These are phyloP conservation scores for Aegilops longissima DNA, from an alignment of 176 grass and related monocot species.

Conservation along the genomic window DNA sequence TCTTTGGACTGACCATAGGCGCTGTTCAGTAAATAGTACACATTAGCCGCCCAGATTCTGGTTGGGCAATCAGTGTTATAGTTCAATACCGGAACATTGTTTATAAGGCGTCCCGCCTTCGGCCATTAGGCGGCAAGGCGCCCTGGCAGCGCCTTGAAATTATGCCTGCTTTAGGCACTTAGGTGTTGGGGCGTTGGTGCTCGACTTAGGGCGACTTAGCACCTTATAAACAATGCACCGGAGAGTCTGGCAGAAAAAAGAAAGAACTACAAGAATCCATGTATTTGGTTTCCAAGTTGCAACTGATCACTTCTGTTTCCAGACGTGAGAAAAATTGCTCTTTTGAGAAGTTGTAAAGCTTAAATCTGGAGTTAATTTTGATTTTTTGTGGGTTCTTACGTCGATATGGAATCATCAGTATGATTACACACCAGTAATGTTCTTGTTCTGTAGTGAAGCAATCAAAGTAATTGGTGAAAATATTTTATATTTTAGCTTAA, in stretches of 20 bases:
- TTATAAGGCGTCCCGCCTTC: no score
- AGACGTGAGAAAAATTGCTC: not conserved
- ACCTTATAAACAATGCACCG: not conserved
- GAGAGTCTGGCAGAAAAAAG: not conserved
- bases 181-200: no score
- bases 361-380: not conserved
- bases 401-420: not conserved
- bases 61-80: constrained; percentile 7
- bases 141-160: no score
- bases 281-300: not conserved
- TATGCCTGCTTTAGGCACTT: no score
- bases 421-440: not conserved
- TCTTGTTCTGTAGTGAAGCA: not conserved
- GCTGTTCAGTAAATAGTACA: not conserved
- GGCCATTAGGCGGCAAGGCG: no score
- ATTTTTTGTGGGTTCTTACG: not conserved
- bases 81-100: no score
- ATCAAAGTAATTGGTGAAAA: not conserved
- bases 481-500: not conserved
- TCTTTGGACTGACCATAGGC: not conserved
- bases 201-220: no score
- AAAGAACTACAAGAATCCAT: not conserved
- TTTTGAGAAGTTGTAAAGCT: not conserved
- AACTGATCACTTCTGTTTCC: not conserved
- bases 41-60: not conserved